Evolutionary conservation across 2,329 filamentous ascomycete genomes (phyloP).

Genomic region (Lecanicillium sp.): DNA sequence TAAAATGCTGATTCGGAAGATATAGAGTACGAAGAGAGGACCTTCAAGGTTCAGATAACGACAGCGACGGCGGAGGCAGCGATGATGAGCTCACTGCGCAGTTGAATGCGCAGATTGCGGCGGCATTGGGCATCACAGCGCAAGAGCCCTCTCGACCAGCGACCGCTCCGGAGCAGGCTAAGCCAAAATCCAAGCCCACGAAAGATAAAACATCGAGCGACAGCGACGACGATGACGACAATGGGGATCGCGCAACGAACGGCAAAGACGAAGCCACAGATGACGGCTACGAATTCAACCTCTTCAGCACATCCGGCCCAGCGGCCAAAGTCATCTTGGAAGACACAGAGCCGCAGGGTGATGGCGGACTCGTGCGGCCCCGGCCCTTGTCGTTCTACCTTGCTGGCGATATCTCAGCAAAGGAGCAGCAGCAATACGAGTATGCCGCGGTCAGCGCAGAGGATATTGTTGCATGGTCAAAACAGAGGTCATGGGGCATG

Average conservation of each 20-base stretch:
- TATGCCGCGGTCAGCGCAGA: conserved; percentile 43
- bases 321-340: conserved; percentile 44
- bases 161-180: conserved; percentile 12
- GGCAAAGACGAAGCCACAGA: conserved; percentile 16
- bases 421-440: conserved; percentile 31
- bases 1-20: conserved; percentile 1
- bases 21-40: conserved; percentile 48
- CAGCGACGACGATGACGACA: conserved; percentile 9
- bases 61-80: conserved; percentile 17
- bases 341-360: conserved; percentile 26
- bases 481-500: conserved; percentile 44
- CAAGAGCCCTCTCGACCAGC: too few species aligned
- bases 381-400: conserved; percentile 44
- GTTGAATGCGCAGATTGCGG: conserved; percentile 41
- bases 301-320: conserved; percentile 43
- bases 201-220: conserved; percentile 8
- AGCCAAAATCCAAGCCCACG: conserved; percentile 9
- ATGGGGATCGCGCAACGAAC: conserved; percentile 15
- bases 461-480: conserved; percentile 38
- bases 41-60: conserved; percentile 31
- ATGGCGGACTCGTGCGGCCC: conserved; percentile 26
- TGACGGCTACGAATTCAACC: conserved; percentile 38
- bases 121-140: conserved; percentile 30
- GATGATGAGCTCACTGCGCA: conserved; percentile 33
- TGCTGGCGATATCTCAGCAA: conserved; percentile 26